phyloP scores from a whole-genome alignment of 2,329 filamentous ascomycete species.

The Elsinoe fawcettii region DNA sequence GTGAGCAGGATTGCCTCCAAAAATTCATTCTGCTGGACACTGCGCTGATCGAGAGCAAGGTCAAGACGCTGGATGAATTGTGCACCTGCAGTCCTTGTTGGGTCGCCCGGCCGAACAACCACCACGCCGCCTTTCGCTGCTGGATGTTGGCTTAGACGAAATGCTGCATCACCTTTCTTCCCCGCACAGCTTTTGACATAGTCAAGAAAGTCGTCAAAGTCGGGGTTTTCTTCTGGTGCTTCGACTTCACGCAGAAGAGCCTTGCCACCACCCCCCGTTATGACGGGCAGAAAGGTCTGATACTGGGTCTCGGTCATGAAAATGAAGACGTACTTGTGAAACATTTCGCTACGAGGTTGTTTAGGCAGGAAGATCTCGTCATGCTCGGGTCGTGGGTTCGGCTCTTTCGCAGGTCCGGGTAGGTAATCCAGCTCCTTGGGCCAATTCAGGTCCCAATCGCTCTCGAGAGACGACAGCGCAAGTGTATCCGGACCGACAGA shows the following conservation, averaged over 20 bases:
- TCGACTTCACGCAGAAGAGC: constrained; percentile 59
- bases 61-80: constrained; percentile 45
- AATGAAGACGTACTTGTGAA: constrained; percentile 80
- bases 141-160: constrained; percentile 25
- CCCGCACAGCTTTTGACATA: constrained; percentile 70
- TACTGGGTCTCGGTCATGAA: constrained; percentile 73
- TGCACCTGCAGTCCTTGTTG: constrained; percentile 32
- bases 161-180: constrained; percentile 51
- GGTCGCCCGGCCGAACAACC: constrained; percentile 63
- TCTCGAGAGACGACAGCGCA: constrained; percentile 53
- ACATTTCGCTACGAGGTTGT: constrained; percentile 57
- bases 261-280: constrained; percentile 77
- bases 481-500: constrained; percentile 15
- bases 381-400: constrained; percentile 47
- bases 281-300: constrained; percentile 63
- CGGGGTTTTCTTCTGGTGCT: constrained; percentile 55
- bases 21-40: constrained; percentile 85
- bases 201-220: constrained; percentile 60
- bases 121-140: constrained; percentile 53
- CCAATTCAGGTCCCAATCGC: constrained; percentile 72
- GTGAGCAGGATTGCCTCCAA: constrained; percentile 80
- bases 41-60: constrained; percentile 65
- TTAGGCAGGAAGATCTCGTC: constrained; percentile 68
- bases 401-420: constrained; percentile 68
- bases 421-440: constrained; percentile 65